Percentiles rank a stretch among this genome's conserved stretches.
Evolutionary conservation across 352 stramenopile species (phyloP).

Genomic region (Chrysophaeum taylorii): DNA sequence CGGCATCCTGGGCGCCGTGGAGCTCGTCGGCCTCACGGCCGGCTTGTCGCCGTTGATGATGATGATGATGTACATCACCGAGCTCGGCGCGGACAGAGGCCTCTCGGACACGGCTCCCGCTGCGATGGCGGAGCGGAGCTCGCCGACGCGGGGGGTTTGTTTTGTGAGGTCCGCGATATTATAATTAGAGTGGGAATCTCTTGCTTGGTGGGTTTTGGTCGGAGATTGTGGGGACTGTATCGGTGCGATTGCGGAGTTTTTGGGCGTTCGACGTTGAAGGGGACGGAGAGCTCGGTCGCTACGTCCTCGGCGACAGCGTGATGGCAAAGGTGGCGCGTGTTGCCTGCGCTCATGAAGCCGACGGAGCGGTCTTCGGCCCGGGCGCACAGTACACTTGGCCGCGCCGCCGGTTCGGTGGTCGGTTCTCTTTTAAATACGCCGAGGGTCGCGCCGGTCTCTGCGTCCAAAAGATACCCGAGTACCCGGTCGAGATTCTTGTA

Average conservation of each 20-base stretch:
- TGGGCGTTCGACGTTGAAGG: slow-evolving; percentile 44
- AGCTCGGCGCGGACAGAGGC: slow-evolving; percentile 60
- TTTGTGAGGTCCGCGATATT: slow-evolving; percentile 55
- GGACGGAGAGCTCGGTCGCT: slow-evolving; percentile 44
- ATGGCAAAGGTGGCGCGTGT: slow-evolving; percentile 37
- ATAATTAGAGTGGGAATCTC: slow-evolving; percentile 61
- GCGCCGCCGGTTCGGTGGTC: too few relatives aligned
- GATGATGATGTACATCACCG: too few relatives aligned
- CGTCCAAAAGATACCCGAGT: too few relatives aligned
- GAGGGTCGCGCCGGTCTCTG: too few relatives aligned
- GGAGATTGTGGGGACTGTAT: slow-evolving; percentile 51
- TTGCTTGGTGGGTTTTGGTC: slow-evolving; percentile 60
- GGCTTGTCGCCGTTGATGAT: slow-evolving; percentile 60
- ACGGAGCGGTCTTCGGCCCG: too few relatives aligned
- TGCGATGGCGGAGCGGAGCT: slow-evolving; percentile 51
- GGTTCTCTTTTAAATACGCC: too few relatives aligned
- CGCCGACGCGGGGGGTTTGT: slow-evolving; percentile 54
- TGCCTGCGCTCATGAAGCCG: slow-evolving; percentile 38
- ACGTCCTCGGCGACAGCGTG: slow-evolving; percentile 53
- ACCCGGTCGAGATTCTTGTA: too few relatives aligned
- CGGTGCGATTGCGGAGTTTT: slow-evolving; percentile 46
- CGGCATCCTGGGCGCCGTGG: slow-evolving; percentile 59
- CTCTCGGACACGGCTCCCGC: slow-evolving; percentile 58
- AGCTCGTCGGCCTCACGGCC: slow-evolving; percentile 60
- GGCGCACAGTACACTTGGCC: too few relatives aligned